phyloP scores from a whole-genome alignment of 352 stramenopile species.

The Phytopythium litorale region DNA sequence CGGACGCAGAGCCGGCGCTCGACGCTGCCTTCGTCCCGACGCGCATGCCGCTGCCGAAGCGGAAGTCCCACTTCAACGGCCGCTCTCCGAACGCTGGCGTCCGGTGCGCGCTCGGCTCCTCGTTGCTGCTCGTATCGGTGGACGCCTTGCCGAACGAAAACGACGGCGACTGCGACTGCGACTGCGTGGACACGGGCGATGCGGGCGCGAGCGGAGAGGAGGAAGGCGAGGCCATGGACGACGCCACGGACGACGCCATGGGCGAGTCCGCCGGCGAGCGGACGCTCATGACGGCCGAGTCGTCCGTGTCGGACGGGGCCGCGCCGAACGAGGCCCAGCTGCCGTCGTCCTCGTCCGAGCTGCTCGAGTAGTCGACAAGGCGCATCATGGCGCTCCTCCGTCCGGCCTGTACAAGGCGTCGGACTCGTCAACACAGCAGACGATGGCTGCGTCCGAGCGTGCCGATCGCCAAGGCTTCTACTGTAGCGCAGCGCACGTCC shows the following conservation, averaged over 20 bases:
- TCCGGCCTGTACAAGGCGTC: background rate
- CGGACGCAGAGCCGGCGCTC: background rate
- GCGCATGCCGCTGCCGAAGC: background rate
- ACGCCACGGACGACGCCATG: background rate
- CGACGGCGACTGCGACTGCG: background rate
- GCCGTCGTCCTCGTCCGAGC: slow-evolving; percentile 33
- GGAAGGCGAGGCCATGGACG: background rate
- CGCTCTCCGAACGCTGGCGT: background rate
- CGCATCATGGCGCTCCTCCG: slow-evolving; percentile 7
- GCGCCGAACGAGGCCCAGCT: slow-evolving; percentile 31
- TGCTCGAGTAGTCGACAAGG: slow-evolving; percentile 53
- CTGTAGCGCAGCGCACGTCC: too few species aligned
- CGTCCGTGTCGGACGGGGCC: slow-evolving; percentile 20
- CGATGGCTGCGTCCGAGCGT: too few species aligned
- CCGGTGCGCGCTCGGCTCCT: background rate
- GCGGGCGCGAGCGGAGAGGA: background rate
- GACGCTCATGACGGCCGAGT: slow-evolving; percentile 27
- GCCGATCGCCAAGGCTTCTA: too few species aligned
- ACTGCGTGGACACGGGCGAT: slow-evolving; percentile 11
- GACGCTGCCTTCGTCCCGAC: background rate
- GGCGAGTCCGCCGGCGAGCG: slow-evolving; percentile 8
- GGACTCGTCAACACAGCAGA: too few species aligned
- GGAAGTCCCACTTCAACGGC: background rate
- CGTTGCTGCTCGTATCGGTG: background rate
- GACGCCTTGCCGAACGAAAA: background rate